Percentiles rank a stretch among this genome's conserved stretches.
Evolutionary conservation across 768 basidiomycete species (phyloP).

Genomic region (Asterophora parasitica): DNA sequence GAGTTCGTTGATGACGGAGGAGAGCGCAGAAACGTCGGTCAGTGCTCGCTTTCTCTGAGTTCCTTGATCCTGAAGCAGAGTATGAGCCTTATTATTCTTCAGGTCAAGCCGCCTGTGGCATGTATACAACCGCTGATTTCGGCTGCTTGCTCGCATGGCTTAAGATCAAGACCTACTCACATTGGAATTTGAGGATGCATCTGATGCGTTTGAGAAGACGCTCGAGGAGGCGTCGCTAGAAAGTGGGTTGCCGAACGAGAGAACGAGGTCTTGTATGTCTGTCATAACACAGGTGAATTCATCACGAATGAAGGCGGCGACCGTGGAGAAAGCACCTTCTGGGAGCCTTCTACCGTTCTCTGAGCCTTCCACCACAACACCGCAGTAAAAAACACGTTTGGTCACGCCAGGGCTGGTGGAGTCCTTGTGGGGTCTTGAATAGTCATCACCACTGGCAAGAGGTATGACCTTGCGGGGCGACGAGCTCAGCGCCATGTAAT

Average conservation of each 20-base stretch:
- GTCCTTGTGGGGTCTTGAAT: conserved; percentile 39
- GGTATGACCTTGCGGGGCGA: conserved; percentile 75
- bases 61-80: conserved; percentile 29
- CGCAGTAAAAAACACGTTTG: conserved; percentile 83
- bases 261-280: conserved; percentile 78
- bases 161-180: conserved; percentile 31
- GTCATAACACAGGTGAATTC: conserved; percentile 8
- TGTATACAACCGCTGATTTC: background rate
- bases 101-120: background rate
- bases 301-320: conserved; percentile 7
- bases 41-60: conserved; percentile 53
- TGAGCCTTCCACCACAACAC: conserved; percentile 84
- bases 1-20: conserved; percentile 79
- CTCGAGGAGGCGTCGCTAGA: conserved; percentile 44
- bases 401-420: conserved; percentile 45
- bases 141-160: background rate
- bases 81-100: background rate
- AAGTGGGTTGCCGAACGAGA: conserved; percentile 70
- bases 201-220: conserved; percentile 40
- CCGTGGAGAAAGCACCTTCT: conserved; percentile 44
- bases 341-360: conserved; percentile 64
- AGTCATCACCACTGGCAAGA: conserved; percentile 67
- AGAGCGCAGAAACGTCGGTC: conserved; percentile 60
- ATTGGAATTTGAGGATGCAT: conserved; percentile 31
- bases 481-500: conserved; percentile 54